Evolutionary conservation across 495 filamentous ascomycete genomes (phyloP), one percentile per base, ranked within the genome.

Genomic region (Lepidopterella palustris): DNA sequence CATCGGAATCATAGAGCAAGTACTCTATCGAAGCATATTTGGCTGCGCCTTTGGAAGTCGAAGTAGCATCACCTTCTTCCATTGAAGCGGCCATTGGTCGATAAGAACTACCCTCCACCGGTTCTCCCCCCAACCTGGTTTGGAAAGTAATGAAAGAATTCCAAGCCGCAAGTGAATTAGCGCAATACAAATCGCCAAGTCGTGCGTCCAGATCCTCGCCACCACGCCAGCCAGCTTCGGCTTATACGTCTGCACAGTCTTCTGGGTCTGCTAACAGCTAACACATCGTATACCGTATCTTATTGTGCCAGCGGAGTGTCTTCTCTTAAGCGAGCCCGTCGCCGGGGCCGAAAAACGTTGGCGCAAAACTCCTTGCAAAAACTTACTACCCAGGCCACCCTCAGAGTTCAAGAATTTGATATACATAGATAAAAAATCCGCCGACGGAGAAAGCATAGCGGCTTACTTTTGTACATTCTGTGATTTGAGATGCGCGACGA

Each of bases 401-500:
- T 13, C 35, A 42, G 35, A 42, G n/a, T n/a, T n/a, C n/a, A 42
- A 13, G 35, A 42, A 42, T 11, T 15, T 2, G 35, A 42, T 13
- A 18, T 15, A 10, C 13, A 42, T n/a, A 55, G 52, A 47, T 18
- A 50, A 1, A 64, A 56, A 24, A 9, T 52, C 57, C 29, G 18
- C 15, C 53, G 55, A 18, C 39, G 49, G 4, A 50, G 13, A 40
- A 13, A 23, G 45, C 10, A 48, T 61, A n/a, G 39, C 58, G 5
- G 45, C 58, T 13, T 66, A 59, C 45, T 66, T 60, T 48, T 66
- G 64, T 47, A 66, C 64, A 5, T 66, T 66, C 28, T 66, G 64
- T 26, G 51, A 47, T 2, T 45, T 49, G 4, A 47, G 55, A 10
- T 62, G 59, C 45, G 57, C 51, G 25, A 55, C 55, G 6, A 66